Percentiles rank a stretch among this genome's conserved stretches.
phyloP scores from a whole-genome alignment of 257 asterid species.

The Solanum neorickii region DNA sequence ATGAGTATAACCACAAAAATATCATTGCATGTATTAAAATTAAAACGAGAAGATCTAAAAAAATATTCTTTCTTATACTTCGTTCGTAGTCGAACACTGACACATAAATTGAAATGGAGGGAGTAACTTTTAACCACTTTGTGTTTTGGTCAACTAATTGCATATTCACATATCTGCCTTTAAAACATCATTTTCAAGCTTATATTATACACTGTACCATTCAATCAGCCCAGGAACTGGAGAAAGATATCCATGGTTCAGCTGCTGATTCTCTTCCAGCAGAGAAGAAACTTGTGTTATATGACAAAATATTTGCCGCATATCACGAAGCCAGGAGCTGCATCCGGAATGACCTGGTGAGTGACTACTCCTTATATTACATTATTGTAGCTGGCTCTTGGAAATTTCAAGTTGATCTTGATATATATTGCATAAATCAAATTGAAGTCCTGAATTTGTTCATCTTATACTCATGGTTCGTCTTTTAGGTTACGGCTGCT shows the following conservation, averaged over 20 bases:
- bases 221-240: constrained; percentile 89
- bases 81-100: background rate
- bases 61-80: background rate
- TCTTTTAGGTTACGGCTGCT: constrained; percentile 68
- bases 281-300: constrained; percentile 67
- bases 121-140: background rate
- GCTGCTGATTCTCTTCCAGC: constrained; percentile 63
- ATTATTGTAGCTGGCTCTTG: background rate
- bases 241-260: constrained; percentile 75
- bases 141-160: background rate
- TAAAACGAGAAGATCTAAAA: background rate
- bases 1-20: background rate
- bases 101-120: background rate
- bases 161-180: background rate
- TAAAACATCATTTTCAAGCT: constrained; percentile 2
- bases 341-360: constrained; percentile 85
- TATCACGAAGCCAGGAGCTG: constrained; percentile 81
- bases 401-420: background rate
- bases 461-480: background rate
- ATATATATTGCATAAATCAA: background rate
- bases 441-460: background rate
- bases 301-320: constrained; percentile 89
- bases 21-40: background rate
- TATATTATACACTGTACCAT: constrained; percentile 6
- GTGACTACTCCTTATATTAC: background rate